phyloP scores from a whole-genome alignment of 2,329 filamentous ascomycete genomes.

The Ophiognomonia clavigignenti-juglandacearum region DNA sequence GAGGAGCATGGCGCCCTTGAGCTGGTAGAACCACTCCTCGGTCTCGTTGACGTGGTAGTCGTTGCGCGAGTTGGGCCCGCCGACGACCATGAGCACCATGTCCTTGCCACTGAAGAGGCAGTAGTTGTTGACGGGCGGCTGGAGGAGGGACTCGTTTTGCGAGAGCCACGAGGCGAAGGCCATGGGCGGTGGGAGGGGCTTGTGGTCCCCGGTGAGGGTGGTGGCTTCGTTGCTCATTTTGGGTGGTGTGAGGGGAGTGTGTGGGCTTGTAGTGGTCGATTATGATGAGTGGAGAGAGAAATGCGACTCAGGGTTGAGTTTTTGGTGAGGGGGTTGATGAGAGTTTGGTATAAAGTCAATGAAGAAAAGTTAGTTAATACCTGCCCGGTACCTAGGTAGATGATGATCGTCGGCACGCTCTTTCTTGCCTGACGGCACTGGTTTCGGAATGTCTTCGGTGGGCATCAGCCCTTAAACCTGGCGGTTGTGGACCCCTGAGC shows the following conservation, averaged over 20 bases:
- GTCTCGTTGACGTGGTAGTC: slow-evolving; percentile 22
- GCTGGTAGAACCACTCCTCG: slow-evolving; percentile 22
- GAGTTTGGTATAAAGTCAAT: too few species aligned
- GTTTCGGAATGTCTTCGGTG: not conserved
- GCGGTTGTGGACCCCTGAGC: not conserved
- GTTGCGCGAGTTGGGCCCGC: slow-evolving; percentile 20
- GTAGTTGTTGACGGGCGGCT: slow-evolving; percentile 21
- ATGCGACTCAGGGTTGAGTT: too few species aligned
- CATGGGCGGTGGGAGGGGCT: slow-evolving; percentile 17
- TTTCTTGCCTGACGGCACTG: too few species aligned
- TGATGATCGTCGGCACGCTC: too few species aligned
- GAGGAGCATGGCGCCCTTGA: slow-evolving; percentile 20
- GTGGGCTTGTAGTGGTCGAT: too few species aligned
- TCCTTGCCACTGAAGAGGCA: slow-evolving; percentile 19
- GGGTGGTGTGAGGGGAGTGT: not conserved
- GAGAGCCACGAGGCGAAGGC: slow-evolving; percentile 20
- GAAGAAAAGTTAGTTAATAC: too few species aligned
- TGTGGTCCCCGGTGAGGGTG: not conserved
- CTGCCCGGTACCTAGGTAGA: too few species aligned
- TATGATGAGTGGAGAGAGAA: too few species aligned
- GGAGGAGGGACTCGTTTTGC: slow-evolving; percentile 15
- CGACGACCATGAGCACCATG: slow-evolving; percentile 21
- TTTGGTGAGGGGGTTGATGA: too few species aligned
- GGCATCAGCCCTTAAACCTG: not conserved
- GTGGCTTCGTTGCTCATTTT: slow-evolving; percentile 8